A percentile compares a stretch with the other conserved stretches of the same genome.
phyloP scores from a whole-genome alignment of 345 rosid species.

The Angophora floribunda region DNA sequence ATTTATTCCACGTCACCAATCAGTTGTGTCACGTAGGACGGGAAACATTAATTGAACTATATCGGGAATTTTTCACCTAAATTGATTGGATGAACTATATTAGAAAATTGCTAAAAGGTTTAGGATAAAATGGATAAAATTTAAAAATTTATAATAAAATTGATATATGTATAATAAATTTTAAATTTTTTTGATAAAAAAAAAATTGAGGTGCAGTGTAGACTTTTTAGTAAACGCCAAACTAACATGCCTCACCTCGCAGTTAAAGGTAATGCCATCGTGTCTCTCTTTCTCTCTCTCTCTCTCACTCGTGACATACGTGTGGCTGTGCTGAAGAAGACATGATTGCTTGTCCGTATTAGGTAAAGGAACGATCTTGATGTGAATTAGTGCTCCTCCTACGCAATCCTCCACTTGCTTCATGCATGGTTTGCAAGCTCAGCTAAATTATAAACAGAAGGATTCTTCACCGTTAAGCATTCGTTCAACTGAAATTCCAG shows the following conservation, averaged over 20 bases:
- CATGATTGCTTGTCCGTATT: neutral
- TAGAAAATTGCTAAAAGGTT: neutral
- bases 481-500: neutral
- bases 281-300: neutral
- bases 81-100: neutral
- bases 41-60: fast-evolving
- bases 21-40: neutral
- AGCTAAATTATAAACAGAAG: neutral
- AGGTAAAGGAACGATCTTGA: neutral
- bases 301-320: neutral
- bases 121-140: neutral
- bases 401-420: neutral
- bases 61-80: neutral
- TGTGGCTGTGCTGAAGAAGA: neutral
- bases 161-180: neutral
- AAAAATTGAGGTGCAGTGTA: neutral
- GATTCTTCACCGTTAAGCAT: neutral
- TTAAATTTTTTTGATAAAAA: too few species aligned
- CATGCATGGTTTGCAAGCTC: neutral
- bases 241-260: neutral
- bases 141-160: neutral
- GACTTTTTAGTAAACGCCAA: neutral
- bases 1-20: neutral
- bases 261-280: neutral
- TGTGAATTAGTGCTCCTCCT: neutral